Base-by-base conservation (phyloP, 371 early-diverging fungal genomes). In the Syncephalastrum monosporum region DNA sequence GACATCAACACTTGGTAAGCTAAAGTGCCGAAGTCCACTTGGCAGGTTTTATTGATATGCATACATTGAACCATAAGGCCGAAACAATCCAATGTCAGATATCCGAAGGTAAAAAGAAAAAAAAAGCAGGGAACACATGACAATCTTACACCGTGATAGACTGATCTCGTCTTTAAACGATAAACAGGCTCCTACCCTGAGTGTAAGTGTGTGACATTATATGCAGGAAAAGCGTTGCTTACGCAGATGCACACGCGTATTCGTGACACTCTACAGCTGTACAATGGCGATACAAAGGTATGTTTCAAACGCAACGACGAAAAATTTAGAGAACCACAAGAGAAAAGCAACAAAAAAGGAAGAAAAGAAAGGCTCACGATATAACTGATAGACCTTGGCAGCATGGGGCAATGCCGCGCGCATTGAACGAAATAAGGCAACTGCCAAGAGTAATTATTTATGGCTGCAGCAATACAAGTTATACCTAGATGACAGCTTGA, bases 381-480 rank as follows among this genome's bases (percentile, higher is more conserved):
- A 33, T 10, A 12, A 10, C 12, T 21, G 24, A 21, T 63, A 78
- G 75, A 61, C 56, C 51, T 25, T 78, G 19, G 60, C 64, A 5
- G 60, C 64, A 41, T 78, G 79, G 79, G 79, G 79, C 21, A 70
- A 69, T 57, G 67, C 74, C 23, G 74, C 72, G 21, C 69, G 61
- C 12, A 54, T 43, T 23, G 67, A 60, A 65, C 64, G 59, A 24
- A 54, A 29, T 50, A 72, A 61, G 45, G 43, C 42, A 14, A 51
- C 42, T 50, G 63, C 45, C 42, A 60, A 55, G 24, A 58, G 49
- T 29, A 55, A 68, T 27, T 61, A 58, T 17, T 47, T 71, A 0
- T 60, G 79, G 25, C 64, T 83, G 14, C 72, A 74, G 21, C 82
- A 78, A 50, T 83, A 78, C 65, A 83, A 81, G 56, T 59, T 83